Evolutionary conservation across 2,329 filamentous ascomycete species (phyloP), one percentile per base, ranked within the genome.

Genomic region (Alternaria ventricosa): DNA sequence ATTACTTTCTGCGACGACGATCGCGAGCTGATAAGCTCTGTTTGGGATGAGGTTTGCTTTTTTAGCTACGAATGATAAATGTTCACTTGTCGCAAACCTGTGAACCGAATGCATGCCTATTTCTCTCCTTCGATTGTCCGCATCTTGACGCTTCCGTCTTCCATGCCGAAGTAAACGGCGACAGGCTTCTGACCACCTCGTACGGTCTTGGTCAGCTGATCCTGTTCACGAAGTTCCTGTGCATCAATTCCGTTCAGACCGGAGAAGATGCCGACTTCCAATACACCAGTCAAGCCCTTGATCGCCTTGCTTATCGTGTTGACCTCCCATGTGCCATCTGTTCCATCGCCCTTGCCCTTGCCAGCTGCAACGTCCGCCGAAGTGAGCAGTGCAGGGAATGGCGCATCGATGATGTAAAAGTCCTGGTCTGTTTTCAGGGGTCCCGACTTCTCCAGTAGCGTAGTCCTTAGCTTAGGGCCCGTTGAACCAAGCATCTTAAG

Each of bases 101-200:
- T n/a, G 36, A 41, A 1, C 15, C 3, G 2, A 41, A 41, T 41
- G 36, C 36, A 8, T 5, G 10, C 25, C 23, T 65, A 74, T 56
- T 63, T 61, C 66, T 74, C 72, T 15, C 71, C 72, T 13, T 77
- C 67, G 22, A 69, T 68, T 18, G 74, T 78, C 59, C 77, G 68
- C 8, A 82, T 75, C 63, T 79, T 70, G 12, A 85, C 82, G 60
- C 76, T 81, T 11, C 84, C 84, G 65, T 85, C 92, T 47, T 91
- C 87, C 88, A 96, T 92, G 36, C 96, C 96, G 81, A 98, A 99
- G 83, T 98, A 99, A 23, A 93, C 94, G 27, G 94, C 94, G 12
- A 97, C 87, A 0, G 96, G 96, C 82, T 95, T 97, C 83, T 97
- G 93, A 1, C 92, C 94, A 51, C 79, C 77, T 6, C 68, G 71